Conservation (phyloP, 495 filamentous ascomycete genomes). For the Gamarada debralockiae region DNA sequence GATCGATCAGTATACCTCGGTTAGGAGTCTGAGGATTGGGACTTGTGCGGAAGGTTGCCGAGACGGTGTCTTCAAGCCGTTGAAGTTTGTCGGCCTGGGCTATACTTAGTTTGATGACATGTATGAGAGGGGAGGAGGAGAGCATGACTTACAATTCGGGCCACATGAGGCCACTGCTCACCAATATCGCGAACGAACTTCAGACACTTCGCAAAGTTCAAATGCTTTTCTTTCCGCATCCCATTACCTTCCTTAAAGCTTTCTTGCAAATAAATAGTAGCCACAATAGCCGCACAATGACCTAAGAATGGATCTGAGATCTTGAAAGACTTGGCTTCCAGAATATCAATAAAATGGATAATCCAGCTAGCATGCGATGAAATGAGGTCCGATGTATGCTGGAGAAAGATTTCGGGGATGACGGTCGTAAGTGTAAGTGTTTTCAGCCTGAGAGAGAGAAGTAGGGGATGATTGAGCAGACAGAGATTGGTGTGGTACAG, state of each 20-base stretch:
- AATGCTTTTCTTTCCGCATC: slow-evolving; percentile 38
- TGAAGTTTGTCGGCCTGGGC: slow-evolving; percentile 39
- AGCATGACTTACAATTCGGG: slow-evolving; percentile 34
- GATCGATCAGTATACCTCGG: slow-evolving; percentile 42
- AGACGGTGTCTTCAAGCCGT: slow-evolving; percentile 40
- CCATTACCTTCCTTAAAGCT: slow-evolving; percentile 38
- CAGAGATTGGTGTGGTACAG: slow-evolving; percentile 47
- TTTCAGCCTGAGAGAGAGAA: slow-evolving; percentile 40
- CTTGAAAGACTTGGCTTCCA: slow-evolving; percentile 38
- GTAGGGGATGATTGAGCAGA: slow-evolving; percentile 43
- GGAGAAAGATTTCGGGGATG: slow-evolving; percentile 47
- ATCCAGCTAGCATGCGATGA: slow-evolving; percentile 46
- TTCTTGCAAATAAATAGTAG: slow-evolving; percentile 46
- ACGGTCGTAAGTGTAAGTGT: slow-evolving; percentile 35
- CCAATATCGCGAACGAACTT: slow-evolving; percentile 40
- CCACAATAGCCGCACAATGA: slow-evolving; percentile 45
- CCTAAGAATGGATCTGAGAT: slow-evolving; percentile 44
- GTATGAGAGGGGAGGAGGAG: neutral
- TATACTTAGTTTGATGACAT: neutral
- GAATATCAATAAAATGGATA: slow-evolving; percentile 43
- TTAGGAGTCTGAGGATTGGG: slow-evolving; percentile 34
- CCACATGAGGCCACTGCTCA: slow-evolving; percentile 43
- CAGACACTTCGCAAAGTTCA: slow-evolving; percentile 42
- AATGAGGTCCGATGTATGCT: slow-evolving; percentile 44
- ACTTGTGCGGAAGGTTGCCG: slow-evolving; percentile 38